Evolutionary conservation across 768 basidiomycete genomes (phyloP).

Genomic region (Kwoniella mangroviensis): DNA sequence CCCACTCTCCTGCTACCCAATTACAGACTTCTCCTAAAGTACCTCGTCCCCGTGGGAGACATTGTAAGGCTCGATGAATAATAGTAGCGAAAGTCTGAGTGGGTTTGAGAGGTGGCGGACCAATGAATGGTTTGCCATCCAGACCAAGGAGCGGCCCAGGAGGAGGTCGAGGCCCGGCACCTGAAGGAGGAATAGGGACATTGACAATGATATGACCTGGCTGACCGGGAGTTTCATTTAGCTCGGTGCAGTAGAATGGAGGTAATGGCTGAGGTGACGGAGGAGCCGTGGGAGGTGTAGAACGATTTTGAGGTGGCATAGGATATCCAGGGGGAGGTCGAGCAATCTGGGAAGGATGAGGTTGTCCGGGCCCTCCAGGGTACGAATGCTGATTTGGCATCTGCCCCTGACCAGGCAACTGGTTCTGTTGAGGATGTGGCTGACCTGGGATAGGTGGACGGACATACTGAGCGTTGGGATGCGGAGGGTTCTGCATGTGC

Average conservation of each 20-base stretch:
- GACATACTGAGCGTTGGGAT: conserved; percentile 4
- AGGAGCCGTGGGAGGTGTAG: conserved; percentile 19
- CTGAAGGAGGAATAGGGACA: conserved; percentile 53
- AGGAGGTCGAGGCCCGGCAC: conserved; percentile 51
- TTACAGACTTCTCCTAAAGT: conserved; percentile 88
- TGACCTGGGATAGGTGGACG: conserved; percentile 5
- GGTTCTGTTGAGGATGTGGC: conserved; percentile 8
- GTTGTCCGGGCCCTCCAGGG: conserved; percentile 6
- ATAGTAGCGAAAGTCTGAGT: conserved; percentile 87
- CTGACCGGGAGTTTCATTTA: conserved; percentile 63
- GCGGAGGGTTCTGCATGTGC: not conserved
- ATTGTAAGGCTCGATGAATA: conserved; percentile 83
- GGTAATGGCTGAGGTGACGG: conserved; percentile 47
- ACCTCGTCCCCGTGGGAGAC: conserved; percentile 62
- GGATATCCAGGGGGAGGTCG: conserved; percentile 20
- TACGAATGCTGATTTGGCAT: not conserved
- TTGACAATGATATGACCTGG: conserved; percentile 54
- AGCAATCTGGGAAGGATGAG: conserved; percentile 17
- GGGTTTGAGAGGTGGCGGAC: conserved; percentile 74
- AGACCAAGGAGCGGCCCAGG: conserved; percentile 54
- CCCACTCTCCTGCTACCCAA: conserved; percentile 86
- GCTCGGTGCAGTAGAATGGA: conserved; percentile 61
- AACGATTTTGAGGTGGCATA: conserved; percentile 14
- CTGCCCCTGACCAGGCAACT: conserved; percentile 1
- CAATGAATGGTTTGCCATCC: conserved; percentile 56